Base-by-base conservation (phyloP, 1,284 basidiomycete genomes). In the Neotropicomus parvogracilis region DNA sequence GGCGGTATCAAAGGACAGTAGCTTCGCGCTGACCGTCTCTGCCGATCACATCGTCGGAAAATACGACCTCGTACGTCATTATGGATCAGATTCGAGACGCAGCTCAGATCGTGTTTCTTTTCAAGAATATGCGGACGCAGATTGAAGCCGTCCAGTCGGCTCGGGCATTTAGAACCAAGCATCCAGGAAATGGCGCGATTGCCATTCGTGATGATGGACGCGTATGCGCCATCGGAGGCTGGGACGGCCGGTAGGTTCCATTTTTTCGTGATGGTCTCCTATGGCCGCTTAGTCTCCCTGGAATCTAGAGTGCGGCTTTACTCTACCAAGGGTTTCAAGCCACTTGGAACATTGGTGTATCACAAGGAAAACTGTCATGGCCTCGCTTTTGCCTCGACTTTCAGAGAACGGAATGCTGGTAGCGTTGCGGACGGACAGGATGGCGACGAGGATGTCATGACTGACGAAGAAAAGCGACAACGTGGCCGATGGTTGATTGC, bases 151-250 rank as follows among this genome's bases (percentile, higher is more conserved):
- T 50, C 7, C 45, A 49, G 20, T 44, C 47, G 1, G 48, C 63
- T 28, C 66, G 62, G 4, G 59, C 64, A 0, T 69, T 80, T 56
- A 74, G 78, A 48, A 91, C 82, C n/a, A 91, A 85, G 58, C 76
- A 90, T 54, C 80, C 88, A 1, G 91, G 92, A 1, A 91, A 92
- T 57, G 75, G 78, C 0, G 77, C 81, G 4, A 67, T 94, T 20
- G 75, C 83, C 1, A 78, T 94, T n/a, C 80, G 81, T n/a, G 74
- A 80, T 32, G 83, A 88, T 58, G 88, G 83, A 0, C 75, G 77
- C 24, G 79, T 94, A 0, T 88, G 89, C 54, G 90, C 88, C 0
- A 71, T 91, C 1, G 91, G 87, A 3, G 88, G 91, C 1, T 95
- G 92, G 92, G 91, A 95, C 56, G 91, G 92, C 28, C 80, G 75